A percentile compares a stretch with the other conserved stretches of the same genome.
These are phyloP conservation scores for Penicillium sp. DNA, from an alignment of 2,329 filamentous ascomycete species.

Conservation along the genomic window DNA sequence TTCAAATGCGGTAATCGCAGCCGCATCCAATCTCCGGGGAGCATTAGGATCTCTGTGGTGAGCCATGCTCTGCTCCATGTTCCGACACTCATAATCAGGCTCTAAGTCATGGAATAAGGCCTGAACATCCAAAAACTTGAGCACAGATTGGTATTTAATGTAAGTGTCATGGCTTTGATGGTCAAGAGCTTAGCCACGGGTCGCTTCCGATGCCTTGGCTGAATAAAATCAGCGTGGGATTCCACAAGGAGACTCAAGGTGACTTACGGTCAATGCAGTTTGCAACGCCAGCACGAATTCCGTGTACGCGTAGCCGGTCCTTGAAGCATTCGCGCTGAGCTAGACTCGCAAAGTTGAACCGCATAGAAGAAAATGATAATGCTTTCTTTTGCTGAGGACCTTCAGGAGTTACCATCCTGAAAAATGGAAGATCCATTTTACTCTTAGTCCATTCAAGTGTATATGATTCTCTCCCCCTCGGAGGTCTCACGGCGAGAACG, in stretches of 20 bases:
- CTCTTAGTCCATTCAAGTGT: conserved; percentile 17
- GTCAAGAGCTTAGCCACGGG: conserved; percentile 17
- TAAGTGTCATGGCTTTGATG: conserved; percentile 19
- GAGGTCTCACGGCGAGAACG: too few relatives aligned
- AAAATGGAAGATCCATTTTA: conserved; percentile 11
- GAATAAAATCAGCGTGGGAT: too few relatives aligned
- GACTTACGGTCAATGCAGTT: conserved; percentile 15
- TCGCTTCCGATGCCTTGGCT: conserved; percentile 18
- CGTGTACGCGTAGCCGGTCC: conserved; percentile 10
- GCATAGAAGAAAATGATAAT: conserved; percentile 17
- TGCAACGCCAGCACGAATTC: conserved; percentile 12
- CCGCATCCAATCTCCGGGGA: conserved; percentile 15
- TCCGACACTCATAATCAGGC: conserved; percentile 17
- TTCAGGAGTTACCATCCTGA: conserved; percentile 11
- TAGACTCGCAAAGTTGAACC: conserved; percentile 13
- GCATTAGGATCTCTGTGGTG: conserved; percentile 20
- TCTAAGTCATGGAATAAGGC: conserved; percentile 20
- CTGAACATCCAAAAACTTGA: conserved; percentile 22
- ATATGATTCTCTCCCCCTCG: conserved; percentile 18
- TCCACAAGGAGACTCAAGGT: too few relatives aligned
- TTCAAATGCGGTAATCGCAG: conserved; percentile 12
- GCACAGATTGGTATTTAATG: conserved; percentile 19
- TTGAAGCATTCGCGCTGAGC: conserved; percentile 13
- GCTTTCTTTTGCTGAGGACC: conserved; percentile 7
- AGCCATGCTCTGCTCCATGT: conserved; percentile 25